Base-by-base conservation (phyloP, 2,329 filamentous ascomycete genomes). In the Alternaria metachromatica region DNA sequence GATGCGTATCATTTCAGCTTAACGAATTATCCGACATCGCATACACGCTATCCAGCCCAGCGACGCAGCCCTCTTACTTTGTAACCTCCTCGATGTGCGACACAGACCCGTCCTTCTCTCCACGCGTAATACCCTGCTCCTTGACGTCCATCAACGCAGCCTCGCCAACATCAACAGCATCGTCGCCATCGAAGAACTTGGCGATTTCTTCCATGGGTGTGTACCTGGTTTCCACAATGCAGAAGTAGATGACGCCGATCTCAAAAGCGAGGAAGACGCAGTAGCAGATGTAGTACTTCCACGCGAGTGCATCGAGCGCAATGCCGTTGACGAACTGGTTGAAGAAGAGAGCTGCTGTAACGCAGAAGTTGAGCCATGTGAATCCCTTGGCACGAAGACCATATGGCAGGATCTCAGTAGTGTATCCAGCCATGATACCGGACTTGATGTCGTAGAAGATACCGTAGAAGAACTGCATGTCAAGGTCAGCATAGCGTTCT, bases 371-470 rank as follows among this genome's bases (percentile, higher is more conserved):
- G 12, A 64, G 28, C 50, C 58, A 62, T 3, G 55, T 60, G 33
- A 62, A 62, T 5, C 61, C 66, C 20, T 64, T 66, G 13, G 63
- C 67, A 9, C 76, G 70, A 7, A 78, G 65, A 12, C 67, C 62
- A 57, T 72, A 79, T 2, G 78, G 75, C 57, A 78, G 66, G 46
- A 79, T 77, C 59, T 80, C 78, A 4, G 71, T 73, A 3, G 72
- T 65, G 58, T 80, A 79, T 28, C 71, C 68, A n/a, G 62, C 58
- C 61, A 64, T 60, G n/a, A 66, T 41, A 33, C 64, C 61, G 15
- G 59, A 55, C 48, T 65, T 65, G 55, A 68, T 53, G 10, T 64
- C 61, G 45, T 64, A 66, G 53, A 68, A 66, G 25, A 68, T 55
- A 18, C 54, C 58, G 25, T 63, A 66, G 20, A 67, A 55, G 28